Evolutionary conservation across 495 filamentous ascomycete genomes (phyloP).

Genomic region (Xylaria sp.): DNA sequence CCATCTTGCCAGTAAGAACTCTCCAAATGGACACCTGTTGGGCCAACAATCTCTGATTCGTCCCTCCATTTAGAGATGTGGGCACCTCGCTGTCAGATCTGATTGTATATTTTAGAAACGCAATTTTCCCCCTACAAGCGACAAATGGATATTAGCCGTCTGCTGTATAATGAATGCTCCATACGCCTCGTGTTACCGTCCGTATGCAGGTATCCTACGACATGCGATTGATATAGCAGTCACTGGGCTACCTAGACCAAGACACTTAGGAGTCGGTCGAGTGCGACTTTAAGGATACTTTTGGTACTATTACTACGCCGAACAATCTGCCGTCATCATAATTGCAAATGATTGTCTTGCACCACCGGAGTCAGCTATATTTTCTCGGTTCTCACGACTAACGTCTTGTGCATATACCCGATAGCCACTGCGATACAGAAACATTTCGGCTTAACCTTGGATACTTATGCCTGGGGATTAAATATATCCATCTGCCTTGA

Average conservation of each 20-base stretch:
- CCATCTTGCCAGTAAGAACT: not conserved
- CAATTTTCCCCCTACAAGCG: not conserved
- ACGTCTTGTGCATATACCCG: not conserved
- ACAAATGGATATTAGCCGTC: not conserved
- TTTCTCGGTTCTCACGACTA: not conserved
- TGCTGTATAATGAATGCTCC: not conserved
- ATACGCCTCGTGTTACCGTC: not conserved
- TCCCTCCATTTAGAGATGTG: conserved; percentile 5
- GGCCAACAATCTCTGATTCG: conserved; percentile 13
- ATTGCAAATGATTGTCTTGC: not conserved
- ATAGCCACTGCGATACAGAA: not conserved
- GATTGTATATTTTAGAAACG: not conserved
- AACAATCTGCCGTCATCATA: not conserved
- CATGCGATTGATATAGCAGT: not conserved
- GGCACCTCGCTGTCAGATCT: not conserved
- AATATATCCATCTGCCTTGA: not conserved
- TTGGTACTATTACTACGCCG: not conserved
- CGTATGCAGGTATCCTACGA: conserved; percentile 8
- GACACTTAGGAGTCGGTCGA: not conserved
- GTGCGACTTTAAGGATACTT: not conserved
- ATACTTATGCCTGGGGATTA: too few relatives aligned
- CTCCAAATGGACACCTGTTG: not conserved
- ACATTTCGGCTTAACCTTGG: not conserved
- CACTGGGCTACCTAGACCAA: not conserved
- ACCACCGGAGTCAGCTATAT: not conserved